Percentiles rank a stretch among this genome's conserved stretches.
Evolutionary conservation across 225 moss, liverwort and hornwort genomes (phyloP).

Genomic region (Thuidium tamariscinum): DNA sequence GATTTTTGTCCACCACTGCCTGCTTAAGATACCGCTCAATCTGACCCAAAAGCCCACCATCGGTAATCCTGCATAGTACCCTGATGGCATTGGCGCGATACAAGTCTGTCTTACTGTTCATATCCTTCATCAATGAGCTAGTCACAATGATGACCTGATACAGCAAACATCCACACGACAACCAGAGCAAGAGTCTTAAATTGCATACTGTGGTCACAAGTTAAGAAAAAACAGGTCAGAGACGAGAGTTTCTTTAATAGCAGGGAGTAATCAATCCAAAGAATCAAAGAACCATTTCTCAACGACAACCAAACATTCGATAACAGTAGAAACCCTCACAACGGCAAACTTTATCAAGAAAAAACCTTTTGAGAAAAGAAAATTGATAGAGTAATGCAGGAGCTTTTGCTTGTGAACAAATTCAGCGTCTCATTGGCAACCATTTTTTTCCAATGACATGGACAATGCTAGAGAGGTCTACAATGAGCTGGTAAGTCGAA

Average conservation of each 20-base stretch:
- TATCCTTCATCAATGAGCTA: slow-evolving; percentile 93
- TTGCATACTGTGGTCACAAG: not conserved
- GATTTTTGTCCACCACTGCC: slow-evolving; percentile 87
- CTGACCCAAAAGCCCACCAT: slow-evolving; percentile 78
- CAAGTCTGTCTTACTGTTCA: slow-evolving; percentile 89
- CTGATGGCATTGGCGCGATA: slow-evolving; percentile 80
- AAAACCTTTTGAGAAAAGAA: not conserved
- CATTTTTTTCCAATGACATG: not conserved
- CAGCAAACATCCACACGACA: not conserved
- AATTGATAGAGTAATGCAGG: not conserved
- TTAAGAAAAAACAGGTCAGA: not conserved
- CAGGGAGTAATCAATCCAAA: not conserved
- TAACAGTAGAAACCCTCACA: not conserved
- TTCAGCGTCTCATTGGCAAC: not conserved
- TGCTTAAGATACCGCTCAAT: slow-evolving; percentile 91
- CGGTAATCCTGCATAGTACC: slow-evolving; percentile 80
- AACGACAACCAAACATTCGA: not conserved
- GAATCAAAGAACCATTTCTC: not conserved
- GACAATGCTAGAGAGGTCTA: not conserved
- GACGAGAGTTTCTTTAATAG: not conserved
- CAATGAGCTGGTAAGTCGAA: not conserved
- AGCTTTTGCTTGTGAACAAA: not conserved
- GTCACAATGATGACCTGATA: slow-evolving; percentile 87
- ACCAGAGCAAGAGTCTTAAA: not conserved
- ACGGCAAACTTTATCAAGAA: not conserved